Base-by-base conservation (phyloP, 352 stramenopile genomes). In the Globisporangium spiculum region DNA sequence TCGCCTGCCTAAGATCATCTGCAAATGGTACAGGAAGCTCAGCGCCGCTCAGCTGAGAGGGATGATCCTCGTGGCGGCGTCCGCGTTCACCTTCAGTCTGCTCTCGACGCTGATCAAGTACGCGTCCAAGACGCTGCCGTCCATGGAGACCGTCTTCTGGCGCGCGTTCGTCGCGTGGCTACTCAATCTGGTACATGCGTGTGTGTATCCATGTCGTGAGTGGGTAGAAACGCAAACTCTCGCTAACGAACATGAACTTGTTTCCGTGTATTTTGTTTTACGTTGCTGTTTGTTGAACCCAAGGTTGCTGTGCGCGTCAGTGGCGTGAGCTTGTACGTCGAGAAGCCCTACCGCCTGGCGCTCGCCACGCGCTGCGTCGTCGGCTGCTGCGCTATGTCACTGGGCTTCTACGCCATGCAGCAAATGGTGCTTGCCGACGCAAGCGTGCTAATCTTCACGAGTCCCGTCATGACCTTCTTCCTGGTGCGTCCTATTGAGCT, bases 81-180 rank as follows among this genome's bases (percentile, higher is more conserved):
- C 84, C 38, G 81, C 83, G 16, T 74, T 91, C 62, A 74, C 83
- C 52, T 80, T 80, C 65, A 91, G 83, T 50, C 75, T 86, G 62
- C 80, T 90, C 61, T 78, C 81, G 26, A 78, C 74, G 16, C 71
- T 90, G n/a, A 74, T 86, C 71, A 89, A 90, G 66, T 81, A 79
- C 41, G 75, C 73, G 44, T 71, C 74, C 10, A 72, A 78, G 44
- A 77, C 76, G n/a, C 73, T 93, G 66, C 71, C 81, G 41, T 75
- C 77, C 16, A 82, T 89, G 66, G 83, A 93, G 66, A 82, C 72
- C 22, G 71, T 91, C 57, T 93, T 90, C 65, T 93, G 83, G 83
- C 81, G 80, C 16, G 85, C 78, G 5, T 65, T 84, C 44, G 75
- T 87, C 14, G 78, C 79, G 14, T 88, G 70, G 77, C 4, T 89